Conservation (phyloP, 441 rosid genomes). For the Syzygium syzygioides region DNA sequence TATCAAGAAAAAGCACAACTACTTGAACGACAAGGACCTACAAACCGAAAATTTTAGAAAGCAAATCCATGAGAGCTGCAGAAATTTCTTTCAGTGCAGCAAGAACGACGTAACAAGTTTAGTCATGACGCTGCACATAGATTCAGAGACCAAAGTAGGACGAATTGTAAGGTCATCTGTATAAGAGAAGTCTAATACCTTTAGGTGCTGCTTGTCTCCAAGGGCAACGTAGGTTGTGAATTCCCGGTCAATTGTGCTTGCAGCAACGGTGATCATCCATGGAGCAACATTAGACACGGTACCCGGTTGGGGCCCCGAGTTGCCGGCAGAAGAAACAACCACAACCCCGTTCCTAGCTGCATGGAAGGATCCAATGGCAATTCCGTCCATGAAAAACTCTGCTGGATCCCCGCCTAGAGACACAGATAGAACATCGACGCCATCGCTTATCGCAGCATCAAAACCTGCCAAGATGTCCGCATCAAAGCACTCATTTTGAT, state of each 20-base stretch:
- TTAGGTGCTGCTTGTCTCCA: conserved; percentile 22
- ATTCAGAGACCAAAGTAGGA: not conserved
- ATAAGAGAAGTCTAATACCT: conserved; percentile 8
- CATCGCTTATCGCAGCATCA: conserved; percentile 35
- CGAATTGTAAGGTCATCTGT: not conserved
- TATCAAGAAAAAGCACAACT: not conserved
- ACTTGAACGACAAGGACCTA: not conserved
- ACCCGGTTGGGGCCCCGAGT: conserved; percentile 21
- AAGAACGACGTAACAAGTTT: not conserved
- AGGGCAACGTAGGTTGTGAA: conserved; percentile 20
- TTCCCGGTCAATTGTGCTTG: conserved; percentile 50
- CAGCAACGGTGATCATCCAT: conserved; percentile 65
- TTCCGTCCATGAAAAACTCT: conserved; percentile 11
- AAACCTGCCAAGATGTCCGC: conserved; percentile 32
- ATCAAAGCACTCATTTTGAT: conserved; percentile 15
- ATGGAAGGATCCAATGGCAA: conserved; percentile 40
- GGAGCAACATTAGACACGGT: conserved; percentile 49
- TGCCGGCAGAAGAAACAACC: conserved; percentile 45
- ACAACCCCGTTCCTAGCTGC: conserved; percentile 30
- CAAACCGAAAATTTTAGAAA: not conserved
- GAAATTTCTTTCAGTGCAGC: not conserved
- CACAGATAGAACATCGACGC: conserved; percentile 30
- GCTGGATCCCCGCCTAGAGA: conserved; percentile 10
- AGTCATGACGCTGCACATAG: not conserved
- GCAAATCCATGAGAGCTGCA: not conserved